Percentiles rank a stretch among this genome's conserved stretches.
Evolutionary conservation across 495 filamentous ascomycete genomes (phyloP).

Genomic region (Daldinia concentrica): DNA sequence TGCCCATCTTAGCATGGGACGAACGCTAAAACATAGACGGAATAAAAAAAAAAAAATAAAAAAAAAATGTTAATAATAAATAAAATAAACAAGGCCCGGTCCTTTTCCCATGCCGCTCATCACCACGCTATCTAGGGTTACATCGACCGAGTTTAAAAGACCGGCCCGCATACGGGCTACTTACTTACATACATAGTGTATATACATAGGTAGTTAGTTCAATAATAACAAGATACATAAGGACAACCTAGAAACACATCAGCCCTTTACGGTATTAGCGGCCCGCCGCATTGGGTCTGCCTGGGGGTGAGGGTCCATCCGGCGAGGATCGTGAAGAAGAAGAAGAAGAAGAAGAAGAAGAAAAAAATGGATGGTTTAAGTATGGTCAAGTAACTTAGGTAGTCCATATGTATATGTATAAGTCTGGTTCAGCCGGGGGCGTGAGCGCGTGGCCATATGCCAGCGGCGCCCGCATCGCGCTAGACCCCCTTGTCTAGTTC

Average conservation of each 20-base stretch:
- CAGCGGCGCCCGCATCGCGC: conserved; percentile 20
- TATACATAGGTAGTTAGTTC: neutral
- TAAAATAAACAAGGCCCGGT: neutral
- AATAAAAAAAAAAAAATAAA: neutral
- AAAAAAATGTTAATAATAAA: neutral
- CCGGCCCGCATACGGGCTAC: neutral
- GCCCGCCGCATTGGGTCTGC: conserved; percentile 24
- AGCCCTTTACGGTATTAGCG: conserved; percentile 17
- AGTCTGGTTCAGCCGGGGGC: conserved; percentile 8
- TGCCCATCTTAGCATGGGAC: neutral
- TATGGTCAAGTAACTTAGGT: neutral
- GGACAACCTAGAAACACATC: conserved; percentile 3
- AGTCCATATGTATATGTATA: neutral
- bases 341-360: too few species aligned
- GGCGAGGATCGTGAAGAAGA: too few species aligned
- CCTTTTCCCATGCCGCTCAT: neutral
- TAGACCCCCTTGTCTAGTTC: conserved; percentile 48
- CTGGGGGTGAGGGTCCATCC: neutral
- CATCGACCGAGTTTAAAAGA: neutral
- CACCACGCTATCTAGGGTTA: conserved; percentile 1
- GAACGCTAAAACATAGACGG: neutral
- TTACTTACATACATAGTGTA: too few species aligned
- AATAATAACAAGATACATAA: neutral
- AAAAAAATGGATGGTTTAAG: neutral
- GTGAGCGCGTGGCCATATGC: neutral